These are phyloP conservation scores for Rhodofomes roseus DNA, from an alignment of 1,284 basidiomycete species.

Conservation along the genomic window DNA sequence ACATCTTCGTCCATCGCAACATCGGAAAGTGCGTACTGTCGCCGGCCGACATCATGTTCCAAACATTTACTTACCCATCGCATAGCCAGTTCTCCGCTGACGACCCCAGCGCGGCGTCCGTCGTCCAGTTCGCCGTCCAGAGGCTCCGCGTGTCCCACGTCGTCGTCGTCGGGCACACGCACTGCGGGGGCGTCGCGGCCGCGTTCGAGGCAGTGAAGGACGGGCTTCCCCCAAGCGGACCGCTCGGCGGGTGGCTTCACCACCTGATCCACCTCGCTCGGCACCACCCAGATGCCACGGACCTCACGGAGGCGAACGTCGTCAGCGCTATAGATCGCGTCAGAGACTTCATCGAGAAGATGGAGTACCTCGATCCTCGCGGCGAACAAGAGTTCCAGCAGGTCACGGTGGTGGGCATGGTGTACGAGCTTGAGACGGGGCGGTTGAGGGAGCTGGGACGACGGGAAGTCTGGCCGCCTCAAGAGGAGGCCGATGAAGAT, in stretches of 20 bases:
- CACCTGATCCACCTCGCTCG: neutral
- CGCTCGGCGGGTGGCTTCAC: neutral
- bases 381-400: neutral
- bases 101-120: conserved; percentile 14
- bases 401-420: neutral
- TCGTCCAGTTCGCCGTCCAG: conserved; percentile 15
- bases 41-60: neutral
- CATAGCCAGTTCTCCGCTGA: conserved; percentile 11
- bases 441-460: neutral
- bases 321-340: neutral
- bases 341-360: neutral
- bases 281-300: neutral
- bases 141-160: conserved; percentile 13
- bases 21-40: conserved; percentile 30
- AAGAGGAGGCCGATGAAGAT: neutral
- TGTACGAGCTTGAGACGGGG: neutral
- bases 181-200: conserved; percentile 13
- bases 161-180: conserved; percentile 19
- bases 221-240: neutral
- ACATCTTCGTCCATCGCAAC: conserved; percentile 49
- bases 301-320: neutral
- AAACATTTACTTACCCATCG: neutral
- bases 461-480: neutral
- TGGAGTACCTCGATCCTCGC: neutral
- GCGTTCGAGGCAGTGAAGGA: neutral